Evolutionary conservation across 495 filamentous ascomycete genomes (phyloP).

Genomic region (Trichodelitschia bisporula): DNA sequence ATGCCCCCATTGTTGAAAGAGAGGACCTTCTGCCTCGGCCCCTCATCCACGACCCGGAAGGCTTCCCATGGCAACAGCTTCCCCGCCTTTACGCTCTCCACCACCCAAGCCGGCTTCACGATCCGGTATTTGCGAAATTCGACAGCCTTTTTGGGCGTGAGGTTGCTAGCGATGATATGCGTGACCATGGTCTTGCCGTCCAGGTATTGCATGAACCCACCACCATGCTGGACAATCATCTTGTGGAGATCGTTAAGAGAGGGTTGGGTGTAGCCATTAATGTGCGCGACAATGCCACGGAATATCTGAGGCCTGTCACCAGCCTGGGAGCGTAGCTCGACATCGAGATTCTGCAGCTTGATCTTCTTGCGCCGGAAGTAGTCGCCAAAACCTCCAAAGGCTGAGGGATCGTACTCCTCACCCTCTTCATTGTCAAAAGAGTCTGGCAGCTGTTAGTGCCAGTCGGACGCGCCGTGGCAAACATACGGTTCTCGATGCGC

Average conservation of each 20-base stretch:
- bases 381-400: conserved; percentile 68
- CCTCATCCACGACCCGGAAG: conserved; percentile 63
- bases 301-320: conserved; percentile 60
- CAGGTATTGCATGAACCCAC: conserved; percentile 84
- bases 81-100: conserved; percentile 64
- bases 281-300: conserved; percentile 64
- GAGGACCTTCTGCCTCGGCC: conserved; percentile 46
- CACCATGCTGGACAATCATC: conserved; percentile 72
- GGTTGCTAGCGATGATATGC: conserved; percentile 74
- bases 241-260: conserved; percentile 66
- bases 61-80: conserved; percentile 62
- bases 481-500: conserved; percentile 44
- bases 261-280: conserved; percentile 86
- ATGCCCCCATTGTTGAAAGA: conserved; percentile 47
- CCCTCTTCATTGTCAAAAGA: conserved; percentile 46
- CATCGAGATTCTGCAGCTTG: conserved; percentile 84
- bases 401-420: conserved; percentile 73
- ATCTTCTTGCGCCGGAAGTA: conserved; percentile 88
- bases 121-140: conserved; percentile 73
- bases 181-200: conserved; percentile 82
- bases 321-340: conserved; percentile 43
- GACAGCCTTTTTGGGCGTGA: conserved; percentile 76
- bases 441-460: conserved; percentile 15
- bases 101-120: conserved; percentile 90
- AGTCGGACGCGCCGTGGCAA: conserved; percentile 13